These are phyloP conservation scores for Nakazawaea ernobii DNA, from an alignment of 805 yeast genomes.

Conservation along the genomic window DNA sequence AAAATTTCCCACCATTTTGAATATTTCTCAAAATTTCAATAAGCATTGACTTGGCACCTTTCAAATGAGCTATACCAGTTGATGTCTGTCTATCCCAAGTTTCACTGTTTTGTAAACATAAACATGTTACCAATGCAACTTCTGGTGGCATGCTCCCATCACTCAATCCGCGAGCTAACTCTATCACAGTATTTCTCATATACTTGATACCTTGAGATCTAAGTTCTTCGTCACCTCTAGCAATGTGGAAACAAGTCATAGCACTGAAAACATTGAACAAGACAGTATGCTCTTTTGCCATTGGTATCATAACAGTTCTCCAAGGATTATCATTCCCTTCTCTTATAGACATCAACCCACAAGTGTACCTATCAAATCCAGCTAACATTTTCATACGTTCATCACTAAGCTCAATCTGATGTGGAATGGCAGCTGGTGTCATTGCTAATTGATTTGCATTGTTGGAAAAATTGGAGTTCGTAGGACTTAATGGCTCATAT, in stretches of 20 bases:
- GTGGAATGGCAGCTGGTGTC: constrained; percentile 13
- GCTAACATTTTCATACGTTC: constrained; percentile 23
- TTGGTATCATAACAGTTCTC: constrained; percentile 51
- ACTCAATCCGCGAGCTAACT: constrained; percentile 51
- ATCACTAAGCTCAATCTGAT: constrained; percentile 22
- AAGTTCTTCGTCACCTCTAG: constrained; percentile 37
- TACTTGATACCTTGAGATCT: constrained; percentile 46
- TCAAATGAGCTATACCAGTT: constrained; percentile 63
- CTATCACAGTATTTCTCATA: constrained; percentile 56
- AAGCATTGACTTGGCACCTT: constrained; percentile 61
- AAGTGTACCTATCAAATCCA: constrained; percentile 40
- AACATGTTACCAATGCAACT: constrained; percentile 60
- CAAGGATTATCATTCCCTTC: constrained; percentile 68
- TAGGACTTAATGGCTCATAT: constrained; percentile 4
- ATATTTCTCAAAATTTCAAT: constrained; percentile 33
- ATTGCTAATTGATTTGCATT: constrained; percentile 15
- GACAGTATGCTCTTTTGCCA: constrained; percentile 49
- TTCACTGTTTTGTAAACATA: constrained; percentile 59
- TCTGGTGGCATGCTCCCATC: constrained; percentile 48
- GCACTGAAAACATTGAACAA: constrained; percentile 59
- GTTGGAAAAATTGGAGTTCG: background rate
- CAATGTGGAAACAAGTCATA: constrained; percentile 59
- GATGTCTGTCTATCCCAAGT: constrained; percentile 65
- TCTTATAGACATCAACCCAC: constrained; percentile 55
- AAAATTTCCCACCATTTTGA: constrained; percentile 3